phyloP scores from a whole-genome alignment of 176 grass and related monocot species.

The Musa troglodytarum region DNA sequence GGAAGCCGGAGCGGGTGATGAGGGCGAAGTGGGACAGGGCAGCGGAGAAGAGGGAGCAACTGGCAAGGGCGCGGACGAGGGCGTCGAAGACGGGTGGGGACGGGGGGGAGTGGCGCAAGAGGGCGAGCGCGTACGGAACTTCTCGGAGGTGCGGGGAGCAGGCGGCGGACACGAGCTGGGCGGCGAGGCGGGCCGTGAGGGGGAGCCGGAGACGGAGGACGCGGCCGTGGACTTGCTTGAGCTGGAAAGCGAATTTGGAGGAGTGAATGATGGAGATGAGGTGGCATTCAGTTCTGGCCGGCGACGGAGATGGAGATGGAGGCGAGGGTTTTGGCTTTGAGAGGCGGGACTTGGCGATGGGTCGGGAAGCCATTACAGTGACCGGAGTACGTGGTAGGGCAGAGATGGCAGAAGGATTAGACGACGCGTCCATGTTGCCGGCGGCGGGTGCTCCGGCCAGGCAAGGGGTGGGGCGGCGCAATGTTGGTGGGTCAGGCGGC shows the following conservation, averaged over 20 bases:
- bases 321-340: neutral
- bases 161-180: slow-evolving; percentile 5
- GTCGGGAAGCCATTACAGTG: neutral
- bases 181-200: slow-evolving; percentile 7
- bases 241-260: neutral
- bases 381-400: neutral
- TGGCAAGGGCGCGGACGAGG: slow-evolving; percentile 5
- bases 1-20: slow-evolving; percentile 6
- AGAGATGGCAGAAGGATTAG: neutral
- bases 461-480: too few relatives aligned
- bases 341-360: neutral
- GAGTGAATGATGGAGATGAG: slow-evolving; percentile 6
- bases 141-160: neutral
- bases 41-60: slow-evolving; percentile 5
- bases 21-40: slow-evolving; percentile 17
- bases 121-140: neutral
- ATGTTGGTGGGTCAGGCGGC: too few relatives aligned
- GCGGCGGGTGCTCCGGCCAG: too few relatives aligned
- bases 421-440: too few relatives aligned
- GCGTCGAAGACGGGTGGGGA: slow-evolving; percentile 14
- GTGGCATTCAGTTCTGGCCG: neutral
- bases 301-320: neutral
- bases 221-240: slow-evolving; percentile 4
- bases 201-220: slow-evolving; percentile 1
- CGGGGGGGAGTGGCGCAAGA: slow-evolving; percentile 4